A percentile compares a stretch with the other conserved stretches of the same genome.
These are phyloP conservation scores for Dothistroma pini DNA, from an alignment of 2,329 filamentous ascomycete genomes.

Conservation along the genomic window DNA sequence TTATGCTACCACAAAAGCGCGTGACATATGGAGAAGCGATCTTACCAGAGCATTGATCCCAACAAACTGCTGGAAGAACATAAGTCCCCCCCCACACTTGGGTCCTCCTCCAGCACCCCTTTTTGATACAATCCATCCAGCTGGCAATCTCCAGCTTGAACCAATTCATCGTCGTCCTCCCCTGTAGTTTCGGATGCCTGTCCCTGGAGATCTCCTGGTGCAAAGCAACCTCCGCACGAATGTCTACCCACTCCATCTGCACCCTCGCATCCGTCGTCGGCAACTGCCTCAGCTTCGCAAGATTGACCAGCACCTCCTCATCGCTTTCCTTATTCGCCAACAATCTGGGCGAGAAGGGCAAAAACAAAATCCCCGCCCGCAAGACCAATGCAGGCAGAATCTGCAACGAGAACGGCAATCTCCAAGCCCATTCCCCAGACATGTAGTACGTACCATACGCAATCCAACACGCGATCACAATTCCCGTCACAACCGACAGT, in stretches of 20 bases:
- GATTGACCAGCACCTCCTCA: slow-evolving; percentile 29
- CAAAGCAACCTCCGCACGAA: slow-evolving; percentile 53
- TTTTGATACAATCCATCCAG: slow-evolving; percentile 49
- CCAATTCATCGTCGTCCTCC: slow-evolving; percentile 25
- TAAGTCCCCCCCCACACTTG: slow-evolving; percentile 51
- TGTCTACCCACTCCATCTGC: slow-evolving; percentile 51
- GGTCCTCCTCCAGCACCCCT: slow-evolving; percentile 46
- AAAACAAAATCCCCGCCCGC: slow-evolving; percentile 32
- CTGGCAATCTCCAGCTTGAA: slow-evolving; percentile 44
- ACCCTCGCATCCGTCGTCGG: slow-evolving; percentile 50
- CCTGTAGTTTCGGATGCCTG: slow-evolving; percentile 35
- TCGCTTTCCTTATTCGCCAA: slow-evolving; percentile 32
- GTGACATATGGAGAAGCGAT: no score
- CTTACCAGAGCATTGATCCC: slow-evolving; percentile 44
- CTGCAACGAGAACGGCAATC: slow-evolving; percentile 48
- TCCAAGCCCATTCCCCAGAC: slow-evolving; percentile 45
- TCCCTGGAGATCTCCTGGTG: slow-evolving; percentile 44
- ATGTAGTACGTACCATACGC: slow-evolving; percentile 53
- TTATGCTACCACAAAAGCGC: no score
- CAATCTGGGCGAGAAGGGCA: slow-evolving; percentile 37
- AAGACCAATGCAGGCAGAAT: slow-evolving; percentile 37
- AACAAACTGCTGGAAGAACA: slow-evolving; percentile 55
- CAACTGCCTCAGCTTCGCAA: slow-evolving; percentile 37
- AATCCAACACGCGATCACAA: slow-evolving; percentile 53
- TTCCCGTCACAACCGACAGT: slow-evolving; percentile 47